phyloP scores from a whole-genome alignment of 495 filamentous ascomycete species.

The Margaritispora aquatica region DNA sequence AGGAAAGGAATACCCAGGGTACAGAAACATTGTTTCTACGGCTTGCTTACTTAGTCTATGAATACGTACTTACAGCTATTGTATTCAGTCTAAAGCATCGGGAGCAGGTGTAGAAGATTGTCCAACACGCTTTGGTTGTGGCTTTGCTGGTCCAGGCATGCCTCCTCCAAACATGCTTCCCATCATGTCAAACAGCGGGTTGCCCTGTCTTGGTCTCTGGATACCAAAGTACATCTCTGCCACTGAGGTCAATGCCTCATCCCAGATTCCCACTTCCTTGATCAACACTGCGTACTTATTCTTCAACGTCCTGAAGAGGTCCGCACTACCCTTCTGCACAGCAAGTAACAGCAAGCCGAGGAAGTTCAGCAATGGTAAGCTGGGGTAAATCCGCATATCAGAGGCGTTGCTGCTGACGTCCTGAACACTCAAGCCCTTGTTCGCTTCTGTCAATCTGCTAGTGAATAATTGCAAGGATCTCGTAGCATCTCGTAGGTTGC shows the following conservation, averaged over 20 bases:
- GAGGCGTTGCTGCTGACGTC: slow-evolving; percentile 69
- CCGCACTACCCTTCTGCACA: slow-evolving; percentile 69
- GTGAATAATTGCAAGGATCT: slow-evolving; percentile 76
- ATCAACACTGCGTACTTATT: slow-evolving; percentile 75
- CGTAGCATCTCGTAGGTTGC: slow-evolving; percentile 85
- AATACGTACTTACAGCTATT: not conserved
- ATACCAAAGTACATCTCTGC: slow-evolving; percentile 99
- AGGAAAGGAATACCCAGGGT: slow-evolving; percentile 19
- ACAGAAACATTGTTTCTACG: not conserved
- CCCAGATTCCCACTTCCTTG: slow-evolving; percentile 65
- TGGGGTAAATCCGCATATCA: slow-evolving; percentile 78
- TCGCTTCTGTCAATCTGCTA: slow-evolving; percentile 60
- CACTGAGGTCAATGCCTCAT: slow-evolving; percentile 76
- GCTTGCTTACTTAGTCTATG: not conserved
- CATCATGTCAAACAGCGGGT: slow-evolving; percentile 97
- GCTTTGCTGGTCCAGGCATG: slow-evolving; percentile 37
- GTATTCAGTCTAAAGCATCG: slow-evolving; percentile 43
- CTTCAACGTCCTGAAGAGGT: slow-evolving; percentile 77
- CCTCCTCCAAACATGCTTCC: slow-evolving; percentile 78
- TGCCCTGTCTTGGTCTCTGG: slow-evolving; percentile 76
- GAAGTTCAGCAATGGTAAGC: slow-evolving; percentile 89
- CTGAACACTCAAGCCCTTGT: slow-evolving; percentile 64
- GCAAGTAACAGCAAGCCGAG: slow-evolving; percentile 75
- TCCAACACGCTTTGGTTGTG: slow-evolving; percentile 37
- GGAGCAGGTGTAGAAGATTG: slow-evolving; percentile 39